A percentile compares a stretch with the other conserved stretches of the same genome.
Evolutionary conservation across 1,284 basidiomycete genomes (phyloP).

Genomic region (Peniophora sp.): DNA sequence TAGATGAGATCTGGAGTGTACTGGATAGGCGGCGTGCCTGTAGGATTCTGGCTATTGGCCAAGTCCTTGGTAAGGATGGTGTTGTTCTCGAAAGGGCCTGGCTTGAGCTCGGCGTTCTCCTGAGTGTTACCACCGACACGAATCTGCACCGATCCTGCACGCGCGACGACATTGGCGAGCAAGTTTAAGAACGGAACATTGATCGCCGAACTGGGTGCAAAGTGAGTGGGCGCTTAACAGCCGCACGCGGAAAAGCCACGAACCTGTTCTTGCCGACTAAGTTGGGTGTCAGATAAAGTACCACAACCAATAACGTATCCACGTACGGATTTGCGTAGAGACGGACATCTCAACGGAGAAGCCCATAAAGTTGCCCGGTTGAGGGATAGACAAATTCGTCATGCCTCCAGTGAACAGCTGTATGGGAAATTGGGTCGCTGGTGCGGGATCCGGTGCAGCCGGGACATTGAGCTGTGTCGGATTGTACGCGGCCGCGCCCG

Average conservation of each 20-base stretch:
- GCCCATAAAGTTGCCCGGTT: conserved; percentile 34
- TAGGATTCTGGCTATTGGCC: conserved; percentile 17
- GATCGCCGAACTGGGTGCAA: conserved; percentile 30
- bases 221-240: background rate
- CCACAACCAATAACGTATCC: background rate
- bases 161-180: conserved; percentile 55
- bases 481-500: conserved; percentile 36
- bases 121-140: conserved; percentile 77
- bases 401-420: conserved; percentile 30
- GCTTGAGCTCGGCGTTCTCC: conserved; percentile 38
- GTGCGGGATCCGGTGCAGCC: conserved; percentile 27
- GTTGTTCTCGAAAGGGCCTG: conserved; percentile 14
- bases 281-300: background rate
- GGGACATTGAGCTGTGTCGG: conserved; percentile 33
- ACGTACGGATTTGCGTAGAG: conserved; percentile 28
- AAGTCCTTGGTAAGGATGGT: conserved; percentile 12
- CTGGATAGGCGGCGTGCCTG: conserved; percentile 48
- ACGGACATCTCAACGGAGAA: conserved; percentile 43
- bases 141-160: conserved; percentile 49
- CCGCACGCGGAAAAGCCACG: conserved; percentile 3
- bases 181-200: conserved; percentile 70
- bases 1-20: conserved; percentile 53
- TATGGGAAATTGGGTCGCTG: conserved; percentile 32
- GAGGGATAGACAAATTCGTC: conserved; percentile 16
- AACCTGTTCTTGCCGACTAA: conserved; percentile 19